Percentiles rank a stretch among this genome's conserved stretches.
Conservation (phyloP, 768 basidiomycete genomes). For the Amanita inopinata region DNA sequence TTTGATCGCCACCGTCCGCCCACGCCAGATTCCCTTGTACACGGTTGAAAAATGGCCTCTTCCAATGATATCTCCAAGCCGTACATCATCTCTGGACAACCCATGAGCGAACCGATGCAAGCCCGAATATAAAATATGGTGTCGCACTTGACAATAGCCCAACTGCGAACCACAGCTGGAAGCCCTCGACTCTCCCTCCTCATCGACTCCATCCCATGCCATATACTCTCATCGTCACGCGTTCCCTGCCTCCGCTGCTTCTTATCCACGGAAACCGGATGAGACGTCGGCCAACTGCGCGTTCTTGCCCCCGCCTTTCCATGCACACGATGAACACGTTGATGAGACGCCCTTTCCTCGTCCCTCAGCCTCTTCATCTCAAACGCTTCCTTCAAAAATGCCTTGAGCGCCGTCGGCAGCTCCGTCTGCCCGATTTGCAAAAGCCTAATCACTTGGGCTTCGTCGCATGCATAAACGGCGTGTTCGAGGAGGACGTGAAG, state of each 20-base stretch:
- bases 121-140: slow-evolving; percentile 2
- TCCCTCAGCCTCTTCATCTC: slow-evolving; percentile 21
- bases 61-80: slow-evolving; percentile 53
- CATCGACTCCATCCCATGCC: slow-evolving; percentile 58
- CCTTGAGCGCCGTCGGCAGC: slow-evolving; percentile 70
- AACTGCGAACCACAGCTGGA: slow-evolving; percentile 39
- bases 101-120: neutral
- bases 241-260: slow-evolving; percentile 25
- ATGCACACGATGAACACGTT: neutral
- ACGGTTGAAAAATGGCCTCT: slow-evolving; percentile 67
- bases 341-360: neutral
- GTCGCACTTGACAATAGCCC: slow-evolving; percentile 59
- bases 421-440: slow-evolving; percentile 51
- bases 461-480: slow-evolving; percentile 44
- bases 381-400: slow-evolving; percentile 51
- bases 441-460: slow-evolving; percentile 46
- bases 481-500: slow-evolving; percentile 41
- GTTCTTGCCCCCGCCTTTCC: neutral
- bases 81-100: slow-evolving; percentile 51
- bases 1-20: slow-evolving; percentile 56
- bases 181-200: slow-evolving; percentile 40
- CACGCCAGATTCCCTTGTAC: slow-evolving; percentile 61
- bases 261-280: neutral
- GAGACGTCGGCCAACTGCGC: neutral
- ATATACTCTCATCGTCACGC: slow-evolving; percentile 56